Evolutionary conservation across 257 asterid species (phyloP).

Genomic region (Lantana camara): DNA sequence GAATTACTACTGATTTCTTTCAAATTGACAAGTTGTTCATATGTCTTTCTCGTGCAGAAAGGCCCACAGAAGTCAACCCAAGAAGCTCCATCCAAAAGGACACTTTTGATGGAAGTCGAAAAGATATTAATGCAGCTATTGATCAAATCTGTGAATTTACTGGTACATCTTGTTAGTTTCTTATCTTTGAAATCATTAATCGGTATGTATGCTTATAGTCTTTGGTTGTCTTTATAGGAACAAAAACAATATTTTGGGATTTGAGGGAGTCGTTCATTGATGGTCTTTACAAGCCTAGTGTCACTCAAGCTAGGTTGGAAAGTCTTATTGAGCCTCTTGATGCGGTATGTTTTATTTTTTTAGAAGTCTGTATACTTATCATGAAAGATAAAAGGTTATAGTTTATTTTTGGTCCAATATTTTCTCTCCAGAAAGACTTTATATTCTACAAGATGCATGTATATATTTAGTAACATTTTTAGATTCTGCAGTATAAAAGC

Average conservation of each 20-base stretch:
- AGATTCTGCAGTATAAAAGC: too few species aligned
- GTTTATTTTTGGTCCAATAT: background rate
- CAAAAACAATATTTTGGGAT: conserved; percentile 90
- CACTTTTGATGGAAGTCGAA: conserved; percentile 91
- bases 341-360: conserved; percentile 48
- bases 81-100: conserved; percentile 63
- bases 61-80: conserved; percentile 39
- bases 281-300: conserved; percentile 84
- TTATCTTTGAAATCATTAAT: conserved; percentile 7
- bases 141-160: conserved; percentile 87
- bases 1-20: background rate
- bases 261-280: conserved; percentile 86
- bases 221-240: conserved; percentile 49
- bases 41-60: conserved; percentile 49
- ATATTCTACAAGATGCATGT: background rate
- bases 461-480: background rate
- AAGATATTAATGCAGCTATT: conserved; percentile 85
- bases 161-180: conserved; percentile 45
- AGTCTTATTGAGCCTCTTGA: conserved; percentile 82
- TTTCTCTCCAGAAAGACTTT: background rate
- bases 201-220: conserved; percentile 16
- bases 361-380: background rate
- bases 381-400: conserved; percentile 1
- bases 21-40: conserved; percentile 12
- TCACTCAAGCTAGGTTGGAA: conserved; percentile 78